Evolutionary conservation across 2,329 filamentous ascomycete species (phyloP).

Genomic region (Daldinia sp.): DNA sequence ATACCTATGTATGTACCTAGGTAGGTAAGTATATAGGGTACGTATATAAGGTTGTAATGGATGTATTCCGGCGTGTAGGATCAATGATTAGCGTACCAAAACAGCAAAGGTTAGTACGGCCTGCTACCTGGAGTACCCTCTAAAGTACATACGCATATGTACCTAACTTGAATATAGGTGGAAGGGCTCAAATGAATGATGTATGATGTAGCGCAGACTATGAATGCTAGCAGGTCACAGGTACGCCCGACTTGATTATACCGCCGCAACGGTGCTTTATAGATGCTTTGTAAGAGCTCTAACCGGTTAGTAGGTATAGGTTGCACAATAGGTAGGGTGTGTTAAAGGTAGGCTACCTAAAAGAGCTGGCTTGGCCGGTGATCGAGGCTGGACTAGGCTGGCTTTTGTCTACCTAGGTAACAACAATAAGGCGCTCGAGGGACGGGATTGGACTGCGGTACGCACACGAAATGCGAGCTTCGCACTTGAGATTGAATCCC

Average conservation of each 20-base stretch:
- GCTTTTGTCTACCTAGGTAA: background rate
- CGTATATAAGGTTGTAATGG: no score
- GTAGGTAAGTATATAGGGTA: background rate
- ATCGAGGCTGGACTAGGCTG: slow-evolving; percentile 28
- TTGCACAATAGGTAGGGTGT: no score
- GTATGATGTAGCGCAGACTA: background rate
- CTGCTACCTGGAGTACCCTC: no score
- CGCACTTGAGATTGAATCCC: slow-evolving; percentile 22
- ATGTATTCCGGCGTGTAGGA: no score
- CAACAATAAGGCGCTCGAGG: slow-evolving; percentile 16
- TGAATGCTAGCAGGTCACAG: background rate
- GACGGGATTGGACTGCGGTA: slow-evolving; percentile 25
- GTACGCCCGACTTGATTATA: slow-evolving; percentile 5
- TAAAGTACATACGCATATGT: no score
- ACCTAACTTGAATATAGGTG: no score
- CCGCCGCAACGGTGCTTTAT: slow-evolving; percentile 32
- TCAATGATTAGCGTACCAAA: no score
- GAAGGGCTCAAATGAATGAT: background rate
- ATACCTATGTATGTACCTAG: background rate
- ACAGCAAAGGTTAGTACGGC: no score
- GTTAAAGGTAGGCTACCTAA: background rate
- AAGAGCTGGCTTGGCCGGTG: slow-evolving; percentile 16
- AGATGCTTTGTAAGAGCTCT: slow-evolving; percentile 16
- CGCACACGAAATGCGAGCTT: slow-evolving; percentile 18
- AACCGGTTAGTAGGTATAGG: no score